Evolutionary conservation across 2,329 filamentous ascomycete genomes (phyloP).

Genomic region (Colletotrichum zoysiae): DNA sequence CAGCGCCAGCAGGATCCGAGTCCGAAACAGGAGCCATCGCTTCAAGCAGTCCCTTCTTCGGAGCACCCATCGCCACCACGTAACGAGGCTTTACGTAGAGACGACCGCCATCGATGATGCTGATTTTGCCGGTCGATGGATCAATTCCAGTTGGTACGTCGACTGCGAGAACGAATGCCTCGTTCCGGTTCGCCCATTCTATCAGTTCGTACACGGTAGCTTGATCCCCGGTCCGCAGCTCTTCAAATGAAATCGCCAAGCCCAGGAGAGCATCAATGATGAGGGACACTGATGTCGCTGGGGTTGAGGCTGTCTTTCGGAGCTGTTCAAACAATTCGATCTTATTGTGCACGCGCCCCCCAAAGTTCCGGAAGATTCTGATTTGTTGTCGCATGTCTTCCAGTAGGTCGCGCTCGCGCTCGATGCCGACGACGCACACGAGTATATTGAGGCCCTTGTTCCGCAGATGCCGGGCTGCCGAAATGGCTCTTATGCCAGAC

Average conservation of each 20-base stretch:
- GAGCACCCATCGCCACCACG: constrained; percentile 87
- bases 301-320: constrained; percentile 56
- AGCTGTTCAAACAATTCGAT: constrained; percentile 72
- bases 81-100: constrained; percentile 86
- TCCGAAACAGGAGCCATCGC: constrained; percentile 75
- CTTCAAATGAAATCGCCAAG: constrained; percentile 88
- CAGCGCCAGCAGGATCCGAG: constrained; percentile 36
- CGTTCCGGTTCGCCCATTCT: constrained; percentile 91
- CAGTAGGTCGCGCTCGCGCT: constrained; percentile 83
- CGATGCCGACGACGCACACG: constrained; percentile 86
- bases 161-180: constrained; percentile 85
- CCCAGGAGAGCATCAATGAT: constrained; percentile 92
- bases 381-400: constrained; percentile 86
- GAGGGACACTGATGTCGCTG: constrained; percentile 72
- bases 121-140: constrained; percentile 77
- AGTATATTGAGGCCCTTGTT: constrained; percentile 86
- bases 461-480: constrained; percentile 86
- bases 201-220: constrained; percentile 89
- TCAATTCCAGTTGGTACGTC: constrained; percentile 92
- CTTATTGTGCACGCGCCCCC: constrained; percentile 77
- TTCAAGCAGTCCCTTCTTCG: constrained; percentile 85
- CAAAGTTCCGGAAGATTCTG: constrained; percentile 85
- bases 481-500: constrained; percentile 85
- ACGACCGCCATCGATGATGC: constrained; percentile 78
- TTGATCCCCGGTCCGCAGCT: constrained; percentile 85